Conservation (phyloP, 169 alveolate species). For the Cardiosporidium cionae region DNA sequence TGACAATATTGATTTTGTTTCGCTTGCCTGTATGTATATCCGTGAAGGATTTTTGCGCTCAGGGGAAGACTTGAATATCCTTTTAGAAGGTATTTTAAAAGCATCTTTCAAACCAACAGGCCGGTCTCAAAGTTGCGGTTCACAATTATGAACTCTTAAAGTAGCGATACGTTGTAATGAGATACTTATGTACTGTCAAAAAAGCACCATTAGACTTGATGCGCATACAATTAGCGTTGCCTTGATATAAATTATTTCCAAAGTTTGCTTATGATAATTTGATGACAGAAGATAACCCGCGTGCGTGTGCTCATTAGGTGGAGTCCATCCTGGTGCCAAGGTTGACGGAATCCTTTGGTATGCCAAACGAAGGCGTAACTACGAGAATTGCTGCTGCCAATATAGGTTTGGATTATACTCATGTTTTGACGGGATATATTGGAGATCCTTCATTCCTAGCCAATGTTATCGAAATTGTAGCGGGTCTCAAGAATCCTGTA, state of each 20-base stretch:
- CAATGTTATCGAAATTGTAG: neutral
- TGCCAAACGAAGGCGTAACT: neutral
- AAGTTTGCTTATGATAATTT: neutral
- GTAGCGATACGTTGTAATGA: neutral
- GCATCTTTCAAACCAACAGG: neutral
- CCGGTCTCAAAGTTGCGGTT: neutral
- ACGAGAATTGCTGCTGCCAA: neutral
- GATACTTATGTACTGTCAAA: neutral
- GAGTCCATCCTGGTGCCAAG: neutral
- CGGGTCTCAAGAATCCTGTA: neutral
- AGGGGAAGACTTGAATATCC: slow-evolving; percentile 22
- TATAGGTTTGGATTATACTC: neutral
- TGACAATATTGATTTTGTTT: slow-evolving; percentile 42
- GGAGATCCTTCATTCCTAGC: slow-evolving; percentile 15
- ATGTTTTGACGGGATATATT: slow-evolving; percentile 25
- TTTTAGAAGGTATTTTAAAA: slow-evolving; percentile 17
- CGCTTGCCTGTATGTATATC: slow-evolving; percentile 23
- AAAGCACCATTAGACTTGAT: neutral
- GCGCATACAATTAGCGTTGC: neutral
- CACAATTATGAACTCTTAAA: neutral
- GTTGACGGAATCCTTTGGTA: neutral
- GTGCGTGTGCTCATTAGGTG: neutral
- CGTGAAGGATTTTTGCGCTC: slow-evolving; percentile 39
- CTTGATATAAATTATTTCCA: neutral
- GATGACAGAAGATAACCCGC: neutral